Percentiles rank a stretch among this genome's conserved stretches.
These are phyloP conservation scores for Orbilia blumenaviensis DNA, from an alignment of 2,329 filamentous ascomycete genomes.

Conservation along the genomic window DNA sequence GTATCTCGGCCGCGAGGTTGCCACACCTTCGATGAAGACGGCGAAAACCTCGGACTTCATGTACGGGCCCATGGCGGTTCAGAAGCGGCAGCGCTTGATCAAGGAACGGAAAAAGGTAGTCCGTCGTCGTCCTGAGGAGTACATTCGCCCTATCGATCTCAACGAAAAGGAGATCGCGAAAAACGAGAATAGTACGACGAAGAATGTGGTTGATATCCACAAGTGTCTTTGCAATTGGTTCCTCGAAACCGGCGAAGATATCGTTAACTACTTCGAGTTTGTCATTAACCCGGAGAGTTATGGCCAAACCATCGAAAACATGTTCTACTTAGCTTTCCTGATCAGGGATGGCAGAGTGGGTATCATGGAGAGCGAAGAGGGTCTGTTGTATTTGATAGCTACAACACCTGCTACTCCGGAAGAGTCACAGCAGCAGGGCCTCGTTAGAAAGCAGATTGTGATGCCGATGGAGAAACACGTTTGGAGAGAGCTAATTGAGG, in stretches of 20 bases:
- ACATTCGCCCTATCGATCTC: slow-evolving; percentile 81
- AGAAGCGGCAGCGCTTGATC: slow-evolving; percentile 79
- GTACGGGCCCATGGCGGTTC: slow-evolving; percentile 84
- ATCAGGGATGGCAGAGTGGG: slow-evolving; percentile 84
- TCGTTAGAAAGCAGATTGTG: slow-evolving; percentile 76
- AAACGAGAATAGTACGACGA: slow-evolving; percentile 79
- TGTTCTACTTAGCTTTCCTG: slow-evolving; percentile 95
- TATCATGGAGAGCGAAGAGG: slow-evolving; percentile 74
- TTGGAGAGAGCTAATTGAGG: slow-evolving; percentile 80
- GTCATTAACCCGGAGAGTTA: slow-evolving; percentile 90
- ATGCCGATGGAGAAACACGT: slow-evolving; percentile 85
- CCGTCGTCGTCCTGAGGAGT: slow-evolving; percentile 72
- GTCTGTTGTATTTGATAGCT: slow-evolving; percentile 65
- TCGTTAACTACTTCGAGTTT: slow-evolving; percentile 82
- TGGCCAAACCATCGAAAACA: slow-evolving; percentile 92
- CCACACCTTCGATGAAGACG: slow-evolving; percentile 62
- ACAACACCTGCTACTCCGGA: slow-evolving; percentile 64
- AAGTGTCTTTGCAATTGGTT: slow-evolving; percentile 64
- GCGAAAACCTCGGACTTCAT: slow-evolving; percentile 82
- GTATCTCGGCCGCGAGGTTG: slow-evolving; percentile 71
- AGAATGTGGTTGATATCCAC: slow-evolving; percentile 68
- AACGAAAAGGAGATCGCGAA: slow-evolving; percentile 76
- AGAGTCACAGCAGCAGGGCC: slow-evolving; percentile 63
- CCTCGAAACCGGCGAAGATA: slow-evolving; percentile 64
- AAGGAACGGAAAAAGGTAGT: slow-evolving; percentile 76